Conservation (phyloP, 768 basidiomycete genomes). For the Rhodotorula graminis region DNA sequence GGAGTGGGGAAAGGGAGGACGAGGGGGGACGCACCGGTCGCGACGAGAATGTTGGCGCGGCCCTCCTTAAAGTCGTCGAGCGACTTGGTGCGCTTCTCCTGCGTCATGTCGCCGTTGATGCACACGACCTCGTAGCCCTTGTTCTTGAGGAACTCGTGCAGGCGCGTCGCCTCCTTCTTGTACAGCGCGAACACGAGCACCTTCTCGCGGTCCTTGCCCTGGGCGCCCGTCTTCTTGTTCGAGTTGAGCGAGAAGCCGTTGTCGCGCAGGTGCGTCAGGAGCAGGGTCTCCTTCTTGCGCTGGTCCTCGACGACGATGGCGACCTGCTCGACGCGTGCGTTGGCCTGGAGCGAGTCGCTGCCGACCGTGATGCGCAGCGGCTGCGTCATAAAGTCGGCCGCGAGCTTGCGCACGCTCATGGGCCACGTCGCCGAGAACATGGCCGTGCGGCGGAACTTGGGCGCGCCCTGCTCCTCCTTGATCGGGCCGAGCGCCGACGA, state of each 20-base stretch:
- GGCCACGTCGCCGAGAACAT: conserved; percentile 94
- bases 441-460: conserved; percentile 47
- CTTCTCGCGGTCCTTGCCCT: conserved; percentile 41
- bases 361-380: conserved; percentile 91
- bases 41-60: conserved; percentile 73
- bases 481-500: conserved; percentile 35
- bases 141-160: conserved; percentile 69
- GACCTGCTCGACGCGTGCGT: conserved; percentile 80
- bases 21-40: conserved; percentile 51
- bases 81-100: conserved; percentile 74
- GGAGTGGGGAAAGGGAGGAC: not conserved
- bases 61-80: conserved; percentile 83
- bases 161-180: conserved; percentile 88
- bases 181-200: conserved; percentile 90
- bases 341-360: conserved; percentile 88
- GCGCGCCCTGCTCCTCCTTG: conserved; percentile 32
- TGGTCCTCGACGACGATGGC: conserved; percentile 41
- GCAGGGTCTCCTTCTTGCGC: conserved; percentile 41
- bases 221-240: conserved; percentile 57
- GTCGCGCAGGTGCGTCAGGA: conserved; percentile 35
- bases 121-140: conserved; percentile 58
- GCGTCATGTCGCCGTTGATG: conserved; percentile 64
- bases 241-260: conserved; percentile 46
- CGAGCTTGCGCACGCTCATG: conserved; percentile 81
- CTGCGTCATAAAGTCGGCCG: conserved; percentile 74